phyloP scores from a whole-genome alignment of 2,329 filamentous ascomycete genomes.

The Colletotrichum noveboracense region DNA sequence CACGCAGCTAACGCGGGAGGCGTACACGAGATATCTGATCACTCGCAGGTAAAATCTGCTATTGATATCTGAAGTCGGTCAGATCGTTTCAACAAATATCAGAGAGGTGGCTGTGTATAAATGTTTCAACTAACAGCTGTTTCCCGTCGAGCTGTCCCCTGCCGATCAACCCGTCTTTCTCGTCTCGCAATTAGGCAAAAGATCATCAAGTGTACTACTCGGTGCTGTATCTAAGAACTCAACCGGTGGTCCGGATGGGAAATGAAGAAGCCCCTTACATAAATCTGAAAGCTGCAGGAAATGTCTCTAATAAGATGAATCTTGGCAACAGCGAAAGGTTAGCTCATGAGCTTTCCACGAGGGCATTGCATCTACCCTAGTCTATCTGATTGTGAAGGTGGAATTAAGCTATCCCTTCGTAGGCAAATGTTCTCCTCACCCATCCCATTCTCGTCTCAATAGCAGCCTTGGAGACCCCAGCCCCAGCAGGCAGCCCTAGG shows the following conservation, averaged over 20 bases:
- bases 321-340: background rate
- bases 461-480: slow-evolving; percentile 1
- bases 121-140: background rate
- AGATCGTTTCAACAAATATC: background rate
- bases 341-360: background rate
- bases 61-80: background rate
- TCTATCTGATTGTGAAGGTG: background rate
- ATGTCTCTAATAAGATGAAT: background rate
- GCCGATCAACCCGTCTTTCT: too few species aligned
- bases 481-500: background rate
- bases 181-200: background rate
- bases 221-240: background rate
- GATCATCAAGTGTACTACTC: background rate
- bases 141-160: background rate
- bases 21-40: background rate
- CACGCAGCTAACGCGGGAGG: background rate
- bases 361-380: background rate
- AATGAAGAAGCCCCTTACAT: background rate
- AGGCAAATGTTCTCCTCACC: background rate
- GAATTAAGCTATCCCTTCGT: background rate
- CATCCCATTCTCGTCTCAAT: slow-evolving; percentile 17
- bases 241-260: slow-evolving; percentile 6
- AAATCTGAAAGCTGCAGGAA: background rate
- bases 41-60: background rate
- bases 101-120: slow-evolving; percentile 8